Base-by-base conservation (phyloP, 257 asterid genomes). In the Thymus quinquecostatus region DNA sequence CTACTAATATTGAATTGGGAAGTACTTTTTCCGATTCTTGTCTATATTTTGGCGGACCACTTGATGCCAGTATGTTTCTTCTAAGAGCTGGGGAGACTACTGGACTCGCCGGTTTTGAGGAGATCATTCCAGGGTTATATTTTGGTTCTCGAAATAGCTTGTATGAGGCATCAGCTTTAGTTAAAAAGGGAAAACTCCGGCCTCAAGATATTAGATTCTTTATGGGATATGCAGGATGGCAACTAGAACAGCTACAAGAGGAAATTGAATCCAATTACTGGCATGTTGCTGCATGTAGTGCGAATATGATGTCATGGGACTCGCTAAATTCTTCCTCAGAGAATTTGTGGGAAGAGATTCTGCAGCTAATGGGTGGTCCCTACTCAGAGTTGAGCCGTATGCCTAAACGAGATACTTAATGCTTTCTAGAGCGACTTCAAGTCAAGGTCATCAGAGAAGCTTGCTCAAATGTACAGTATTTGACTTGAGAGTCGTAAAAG, bases 191-290 rank as follows among this genome's bases (percentile, higher is more conserved):
- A 55, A 78, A 61, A 54, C 89, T 89, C 47, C 77, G 73, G 83
- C 86, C 93, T 62, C 92, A 83, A 43, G 96, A 94, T 81, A 85
- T 91, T 82, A 89, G 86, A 77, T 91, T 94, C 90, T 94, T 86
- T 71, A 74, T 89, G 70, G 99, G 99, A 78, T 91, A 91, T 60
- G 95, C 98, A 0, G 98, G 98, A 65, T 94, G 98, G 98, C 95
- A 87, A 75, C 81, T 88, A 44, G 98, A 91, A 65, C 99, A 94
- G 79, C 81, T 94, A 67, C 82, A 70, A 61, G 93, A 86, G 51
- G 99, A 94, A 85, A 87, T 94, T 44, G 92, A 89, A 58, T 84
- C 87, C 0, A 92, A 78, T 48, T 94, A 82, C 80, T 94, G 99
- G 99, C 81, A 86, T 21, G 92, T 86, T 62, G 96, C 99, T 32